Percentiles rank a stretch among this genome's conserved stretches.
Evolutionary conservation across 176 grass and related monocot genomes (phyloP).

Genomic region (Urochloa ruziziensis): DNA sequence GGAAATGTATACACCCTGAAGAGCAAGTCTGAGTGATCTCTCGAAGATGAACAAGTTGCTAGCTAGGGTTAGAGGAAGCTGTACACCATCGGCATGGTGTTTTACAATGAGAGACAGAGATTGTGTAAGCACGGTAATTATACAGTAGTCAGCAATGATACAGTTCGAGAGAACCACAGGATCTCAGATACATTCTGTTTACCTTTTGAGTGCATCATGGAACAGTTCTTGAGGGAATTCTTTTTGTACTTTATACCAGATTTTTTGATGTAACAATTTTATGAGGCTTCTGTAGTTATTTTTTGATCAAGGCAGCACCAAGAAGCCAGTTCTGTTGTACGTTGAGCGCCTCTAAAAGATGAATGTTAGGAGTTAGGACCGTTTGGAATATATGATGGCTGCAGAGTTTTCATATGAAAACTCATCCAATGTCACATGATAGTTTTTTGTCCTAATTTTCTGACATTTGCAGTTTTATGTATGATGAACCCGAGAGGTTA

Average conservation of each 20-base stretch:
- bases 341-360: not conserved
- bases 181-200: constrained; percentile 32
- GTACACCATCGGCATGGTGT: not conserved
- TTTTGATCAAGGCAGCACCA: not conserved
- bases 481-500: not conserved
- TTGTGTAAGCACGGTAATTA: not conserved
- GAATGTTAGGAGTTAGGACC: not conserved
- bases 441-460: not conserved
- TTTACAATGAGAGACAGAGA: not conserved
- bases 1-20: constrained; percentile 87
- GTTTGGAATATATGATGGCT: not conserved
- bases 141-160: constrained; percentile 31
- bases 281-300: not conserved
- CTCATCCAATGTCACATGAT: not conserved
- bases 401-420: not conserved
- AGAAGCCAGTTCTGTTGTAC: not conserved
- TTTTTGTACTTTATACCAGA: constrained; percentile 25
- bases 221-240: not conserved
- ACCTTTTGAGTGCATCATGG: not conserved
- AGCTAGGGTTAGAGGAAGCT: constrained; percentile 23
- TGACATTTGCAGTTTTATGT: not conserved
- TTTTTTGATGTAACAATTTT: constrained; percentile 30
- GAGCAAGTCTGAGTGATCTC: constrained; percentile 60
- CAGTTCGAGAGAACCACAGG: constrained; percentile 23
- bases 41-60: not conserved